These are phyloP conservation scores for Rhizopogon vesiculosus DNA, from an alignment of 768 basidiomycete species.

Conservation along the genomic window DNA sequence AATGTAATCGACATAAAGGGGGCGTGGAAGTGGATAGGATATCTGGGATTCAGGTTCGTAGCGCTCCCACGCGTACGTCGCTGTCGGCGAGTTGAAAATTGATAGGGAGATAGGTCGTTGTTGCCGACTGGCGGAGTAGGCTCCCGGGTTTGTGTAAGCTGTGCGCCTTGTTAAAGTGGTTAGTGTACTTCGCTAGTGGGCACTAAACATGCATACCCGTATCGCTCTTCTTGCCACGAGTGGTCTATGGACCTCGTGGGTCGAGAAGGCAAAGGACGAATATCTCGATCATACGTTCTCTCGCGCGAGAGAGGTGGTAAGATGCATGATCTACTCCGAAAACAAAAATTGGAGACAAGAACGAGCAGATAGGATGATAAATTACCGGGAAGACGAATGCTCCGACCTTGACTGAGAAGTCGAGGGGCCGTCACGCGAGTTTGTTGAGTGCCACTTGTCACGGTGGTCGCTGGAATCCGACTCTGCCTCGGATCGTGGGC, in stretches of 20 bases:
- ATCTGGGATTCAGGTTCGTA: slow-evolving; percentile 41
- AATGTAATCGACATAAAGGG: slow-evolving; percentile 34
- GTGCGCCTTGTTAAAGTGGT: slow-evolving; percentile 14
- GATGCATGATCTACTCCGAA: slow-evolving; percentile 20
- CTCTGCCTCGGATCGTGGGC: slow-evolving; percentile 5
- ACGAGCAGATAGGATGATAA: not conserved
- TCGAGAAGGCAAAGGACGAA: slow-evolving; percentile 26
- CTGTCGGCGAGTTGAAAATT: slow-evolving; percentile 38
- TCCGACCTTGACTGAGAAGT: slow-evolving; percentile 14
- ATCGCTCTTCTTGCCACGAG: slow-evolving; percentile 14
- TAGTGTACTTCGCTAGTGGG: slow-evolving; percentile 10
- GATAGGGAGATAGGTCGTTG: slow-evolving; percentile 32
- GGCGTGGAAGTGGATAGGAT: slow-evolving; percentile 34
- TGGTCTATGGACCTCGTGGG: slow-evolving; percentile 23
- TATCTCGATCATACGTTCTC: slow-evolving; percentile 27
- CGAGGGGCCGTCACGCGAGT: not conserved
- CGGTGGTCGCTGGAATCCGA: slow-evolving; percentile 19
- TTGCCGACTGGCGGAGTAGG: slow-evolving; percentile 20
- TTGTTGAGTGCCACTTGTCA: slow-evolving; percentile 14
- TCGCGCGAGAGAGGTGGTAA: slow-evolving; percentile 28
- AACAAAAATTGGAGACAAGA: not conserved
- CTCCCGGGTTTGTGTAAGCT: slow-evolving; percentile 18
- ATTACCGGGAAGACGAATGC: slow-evolving; percentile 9
- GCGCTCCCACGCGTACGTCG: slow-evolving; percentile 45
- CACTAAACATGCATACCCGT: slow-evolving; percentile 15